Evolutionary conservation across 2,329 filamentous ascomycete genomes (phyloP).

Genomic region (Gaeumannomyces sp.): DNA sequence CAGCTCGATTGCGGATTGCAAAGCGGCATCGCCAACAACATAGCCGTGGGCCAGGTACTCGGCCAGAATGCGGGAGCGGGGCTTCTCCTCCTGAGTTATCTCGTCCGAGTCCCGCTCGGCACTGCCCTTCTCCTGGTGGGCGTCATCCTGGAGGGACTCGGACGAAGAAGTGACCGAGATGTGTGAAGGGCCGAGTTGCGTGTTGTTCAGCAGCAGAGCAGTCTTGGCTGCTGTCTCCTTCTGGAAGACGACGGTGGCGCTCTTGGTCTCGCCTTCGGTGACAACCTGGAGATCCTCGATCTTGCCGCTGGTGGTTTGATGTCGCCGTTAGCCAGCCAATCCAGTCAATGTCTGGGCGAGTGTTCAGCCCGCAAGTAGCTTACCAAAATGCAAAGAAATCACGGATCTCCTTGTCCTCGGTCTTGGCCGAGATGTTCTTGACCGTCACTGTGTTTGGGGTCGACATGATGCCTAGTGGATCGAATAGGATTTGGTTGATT

Average conservation of each 20-base stretch:
- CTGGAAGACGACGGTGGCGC: slow-evolving; percentile 91
- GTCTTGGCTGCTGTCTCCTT: slow-evolving; percentile 97
- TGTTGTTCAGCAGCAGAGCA: slow-evolving; percentile 93
- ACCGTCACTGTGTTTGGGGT: slow-evolving; percentile 47
- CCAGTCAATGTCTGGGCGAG: not conserved
- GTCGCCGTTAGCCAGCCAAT: not conserved
- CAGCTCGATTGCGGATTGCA: slow-evolving; percentile 77
- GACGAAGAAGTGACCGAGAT: slow-evolving; percentile 67
- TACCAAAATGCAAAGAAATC: slow-evolving; percentile 98
- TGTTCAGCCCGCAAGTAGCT: slow-evolving; percentile 21
- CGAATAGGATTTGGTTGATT: not conserved
- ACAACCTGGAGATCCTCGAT: slow-evolving; percentile 78
- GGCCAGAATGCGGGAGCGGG: slow-evolving; percentile 83
- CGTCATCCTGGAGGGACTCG: slow-evolving; percentile 48
- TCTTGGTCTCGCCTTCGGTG: slow-evolving; percentile 62
- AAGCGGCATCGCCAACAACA: slow-evolving; percentile 65
- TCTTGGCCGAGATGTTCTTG: slow-evolving; percentile 77
- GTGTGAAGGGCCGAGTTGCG: slow-evolving; percentile 80
- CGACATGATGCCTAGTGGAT: slow-evolving; percentile 14
- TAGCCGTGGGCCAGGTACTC: slow-evolving; percentile 98
- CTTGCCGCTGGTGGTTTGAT: slow-evolving; percentile 62
- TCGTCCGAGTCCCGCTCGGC: slow-evolving; percentile 57
- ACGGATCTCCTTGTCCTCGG: slow-evolving; percentile 82
- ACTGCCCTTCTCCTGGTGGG: slow-evolving; percentile 42
- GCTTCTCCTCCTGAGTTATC: slow-evolving; percentile 94